A percentile compares a stretch with the other conserved stretches of the same genome.
Evolutionary conservation across 371 early-diverging fungal species (phyloP).

Genomic region (Rhizopus arrhizus): DNA sequence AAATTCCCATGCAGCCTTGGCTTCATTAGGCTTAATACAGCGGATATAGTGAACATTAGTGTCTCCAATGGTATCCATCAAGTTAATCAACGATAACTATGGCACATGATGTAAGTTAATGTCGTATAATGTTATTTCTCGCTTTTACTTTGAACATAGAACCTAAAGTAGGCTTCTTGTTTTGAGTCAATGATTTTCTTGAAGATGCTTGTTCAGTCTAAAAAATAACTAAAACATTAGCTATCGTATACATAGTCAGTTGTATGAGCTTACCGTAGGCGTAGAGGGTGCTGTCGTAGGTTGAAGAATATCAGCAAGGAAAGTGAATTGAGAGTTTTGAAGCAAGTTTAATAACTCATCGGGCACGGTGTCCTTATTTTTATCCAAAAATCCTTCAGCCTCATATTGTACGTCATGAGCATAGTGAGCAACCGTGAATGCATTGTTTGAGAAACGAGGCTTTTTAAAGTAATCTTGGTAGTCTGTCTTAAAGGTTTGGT

Average conservation of each 20-base stretch:
- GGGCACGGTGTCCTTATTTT: slow-evolving; percentile 98
- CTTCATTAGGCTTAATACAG: slow-evolving; percentile 97
- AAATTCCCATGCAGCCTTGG: slow-evolving; percentile 86
- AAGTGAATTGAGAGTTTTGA: slow-evolving; percentile 67
- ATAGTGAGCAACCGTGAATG: slow-evolving; percentile 89
- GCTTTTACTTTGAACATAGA: slow-evolving; percentile 68
- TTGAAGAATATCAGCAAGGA: slow-evolving; percentile 50
- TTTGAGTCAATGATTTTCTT: slow-evolving; percentile 53
- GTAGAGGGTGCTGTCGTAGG: slow-evolving; percentile 14
- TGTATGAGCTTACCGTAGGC: slow-evolving; percentile 7
- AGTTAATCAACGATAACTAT: slow-evolving; percentile 75
- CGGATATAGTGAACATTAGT: slow-evolving; percentile 97
- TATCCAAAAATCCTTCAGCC: slow-evolving; percentile 94
- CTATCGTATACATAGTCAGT: not conserved
- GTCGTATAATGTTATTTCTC: no score
- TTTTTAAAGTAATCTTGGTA: slow-evolving; percentile 83
- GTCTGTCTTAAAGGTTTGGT: slow-evolving; percentile 62
- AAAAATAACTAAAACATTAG: not conserved
- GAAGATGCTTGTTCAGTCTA: slow-evolving; percentile 29
- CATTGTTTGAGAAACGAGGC: slow-evolving; percentile 83
- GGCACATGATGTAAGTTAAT: not conserved
- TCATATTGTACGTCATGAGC: slow-evolving; percentile 91
- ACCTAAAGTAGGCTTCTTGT: slow-evolving; percentile 87
- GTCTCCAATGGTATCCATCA: slow-evolving; percentile 91
- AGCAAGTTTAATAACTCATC: slow-evolving; percentile 84